Percentiles rank a stretch among this genome's conserved stretches.
Evolutionary conservation across 352 stramenopile species (phyloP).

Genomic region (Phytophthora colocasiae): DNA sequence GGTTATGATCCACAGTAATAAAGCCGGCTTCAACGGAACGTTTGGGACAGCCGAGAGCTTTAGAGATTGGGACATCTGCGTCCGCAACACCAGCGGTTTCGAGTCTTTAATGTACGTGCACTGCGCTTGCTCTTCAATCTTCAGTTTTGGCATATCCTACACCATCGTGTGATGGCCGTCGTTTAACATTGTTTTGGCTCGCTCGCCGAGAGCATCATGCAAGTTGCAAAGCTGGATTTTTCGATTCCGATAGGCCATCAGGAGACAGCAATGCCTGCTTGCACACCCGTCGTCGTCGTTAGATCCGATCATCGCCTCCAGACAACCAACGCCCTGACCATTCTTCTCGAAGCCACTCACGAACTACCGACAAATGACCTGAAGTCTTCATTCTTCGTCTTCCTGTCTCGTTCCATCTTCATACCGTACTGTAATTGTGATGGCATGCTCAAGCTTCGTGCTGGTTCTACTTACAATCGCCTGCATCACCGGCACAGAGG

Average conservation of each 20-base stretch:
- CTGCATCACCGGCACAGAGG: not conserved
- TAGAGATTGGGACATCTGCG: slow-evolving; percentile 13
- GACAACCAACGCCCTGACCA: slow-evolving; percentile 3
- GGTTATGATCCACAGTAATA: not conserved
- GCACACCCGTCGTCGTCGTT: slow-evolving; percentile 6
- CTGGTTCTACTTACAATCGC: not conserved
- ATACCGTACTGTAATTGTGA: not conserved
- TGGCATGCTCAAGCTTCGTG: not conserved
- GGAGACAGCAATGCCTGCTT: slow-evolving; percentile 11
- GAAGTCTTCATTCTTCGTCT: slow-evolving; percentile 3
- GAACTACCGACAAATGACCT: not conserved
- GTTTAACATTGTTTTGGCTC: slow-evolving; percentile 8
- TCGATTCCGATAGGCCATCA: slow-evolving; percentile 9
- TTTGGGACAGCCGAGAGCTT: slow-evolving; percentile 4
- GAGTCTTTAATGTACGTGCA: slow-evolving; percentile 8
- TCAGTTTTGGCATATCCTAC: slow-evolving; percentile 18
- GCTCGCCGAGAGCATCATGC: not conserved
- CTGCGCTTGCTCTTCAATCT: slow-evolving; percentile 12
- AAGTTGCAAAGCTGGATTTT: slow-evolving; percentile 19
- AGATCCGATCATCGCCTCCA: slow-evolving; percentile 12
- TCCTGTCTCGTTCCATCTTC: not conserved
- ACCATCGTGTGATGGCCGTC: not conserved
- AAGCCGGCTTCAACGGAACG: not conserved
- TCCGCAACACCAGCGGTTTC: not conserved
- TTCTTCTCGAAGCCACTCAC: not conserved